Evolutionary conservation across 2,329 filamentous ascomycete genomes (phyloP).

Genomic region (Hymenoscyphus occultus): DNA sequence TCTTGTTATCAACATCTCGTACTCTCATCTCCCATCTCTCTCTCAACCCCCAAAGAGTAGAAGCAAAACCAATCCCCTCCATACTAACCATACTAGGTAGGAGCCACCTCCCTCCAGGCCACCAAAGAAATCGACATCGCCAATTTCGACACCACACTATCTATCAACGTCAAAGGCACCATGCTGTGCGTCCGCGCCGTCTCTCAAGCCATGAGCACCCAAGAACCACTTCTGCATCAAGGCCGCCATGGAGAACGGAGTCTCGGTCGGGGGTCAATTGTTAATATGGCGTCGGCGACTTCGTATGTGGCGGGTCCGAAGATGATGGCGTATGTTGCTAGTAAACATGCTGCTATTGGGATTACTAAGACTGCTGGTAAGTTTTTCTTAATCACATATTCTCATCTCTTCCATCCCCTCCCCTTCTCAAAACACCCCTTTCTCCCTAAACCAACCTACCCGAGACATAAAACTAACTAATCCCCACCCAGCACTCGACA

Average conservation of each 20-base stretch:
- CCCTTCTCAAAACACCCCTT: too few relatives aligned
- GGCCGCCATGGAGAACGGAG: slow-evolving; percentile 13
- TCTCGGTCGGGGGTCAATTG: slow-evolving; percentile 47
- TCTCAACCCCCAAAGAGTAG: too few relatives aligned
- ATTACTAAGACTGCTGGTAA: slow-evolving; percentile 26
- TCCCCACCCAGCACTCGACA: slow-evolving; percentile 8
- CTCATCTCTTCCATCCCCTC: background rate
- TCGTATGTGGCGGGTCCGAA: slow-evolving; percentile 16
- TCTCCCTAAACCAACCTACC: too few relatives aligned
- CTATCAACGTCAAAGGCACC: slow-evolving; percentile 37
- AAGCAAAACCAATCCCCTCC: too few relatives aligned
- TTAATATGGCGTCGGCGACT: slow-evolving; percentile 55
- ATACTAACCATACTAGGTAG: too few relatives aligned
- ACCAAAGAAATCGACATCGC: slow-evolving; percentile 26
- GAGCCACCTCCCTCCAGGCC: slow-evolving; percentile 14
- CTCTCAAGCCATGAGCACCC: slow-evolving; percentile 21
- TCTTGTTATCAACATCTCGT: background rate
- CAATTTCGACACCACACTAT: slow-evolving; percentile 32
- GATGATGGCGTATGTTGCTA: slow-evolving; percentile 26
- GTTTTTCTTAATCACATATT: background rate
- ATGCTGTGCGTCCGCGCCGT: slow-evolving; percentile 37
- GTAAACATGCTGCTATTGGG: slow-evolving; percentile 33
- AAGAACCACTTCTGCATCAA: slow-evolving; percentile 14
- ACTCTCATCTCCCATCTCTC: background rate
- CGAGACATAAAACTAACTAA: background rate